Base-by-base conservation (phyloP, 768 basidiomycete species). In the Ephemerocybe angulata region DNA sequence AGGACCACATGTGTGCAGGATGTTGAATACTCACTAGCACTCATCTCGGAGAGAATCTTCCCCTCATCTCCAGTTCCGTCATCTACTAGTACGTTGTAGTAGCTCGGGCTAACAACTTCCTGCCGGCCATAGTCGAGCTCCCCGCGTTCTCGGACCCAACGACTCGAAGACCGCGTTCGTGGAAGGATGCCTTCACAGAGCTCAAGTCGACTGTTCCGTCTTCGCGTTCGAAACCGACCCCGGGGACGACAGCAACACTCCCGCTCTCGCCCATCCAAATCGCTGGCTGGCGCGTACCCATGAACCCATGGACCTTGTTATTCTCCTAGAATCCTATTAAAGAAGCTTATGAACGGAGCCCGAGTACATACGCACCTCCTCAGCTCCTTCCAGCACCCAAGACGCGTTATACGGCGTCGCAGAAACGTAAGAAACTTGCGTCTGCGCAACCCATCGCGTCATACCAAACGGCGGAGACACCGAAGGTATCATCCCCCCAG, bases 211-310 rank as follows among this genome's bases (percentile, higher is more conserved):
- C 15, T 38, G n/a, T 52, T n/a, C n/a, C n/a, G n/a, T n/a, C n/a
- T n/a, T n/a, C n/a, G n/a, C n/a, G n/a, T n/a, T n/a, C n/a, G n/a
- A n/a, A n/a, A n/a, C n/a, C n/a, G 3, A 75, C 68, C 5, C 87
- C 87, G 11, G 88, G 86, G 27, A 77, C 75, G 24, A 90, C 72
- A 4, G 80, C 74, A 2, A 84, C 79, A 44, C 81, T 80, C 0
- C 80, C 88, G 58, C 83, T 87, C 61, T 88, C 88, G 2, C 86
- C 90, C 89, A 93, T 92, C 90, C 89, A 92, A 33, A 93, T 91
- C 0, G 90, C 90, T 11, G 90, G 89, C 60, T 90, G 90, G 52
- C 89, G 83, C 3, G 90, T 91, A 4, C 81, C 89, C 44, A 87
- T 81, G 61, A 92, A 90, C 1, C 90, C 90, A 60, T 88, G 85